A percentile compares a stretch with the other conserved stretches of the same genome.
Conservation (phyloP, 73 alveolate species). For the Halteria grandinella region DNA sequence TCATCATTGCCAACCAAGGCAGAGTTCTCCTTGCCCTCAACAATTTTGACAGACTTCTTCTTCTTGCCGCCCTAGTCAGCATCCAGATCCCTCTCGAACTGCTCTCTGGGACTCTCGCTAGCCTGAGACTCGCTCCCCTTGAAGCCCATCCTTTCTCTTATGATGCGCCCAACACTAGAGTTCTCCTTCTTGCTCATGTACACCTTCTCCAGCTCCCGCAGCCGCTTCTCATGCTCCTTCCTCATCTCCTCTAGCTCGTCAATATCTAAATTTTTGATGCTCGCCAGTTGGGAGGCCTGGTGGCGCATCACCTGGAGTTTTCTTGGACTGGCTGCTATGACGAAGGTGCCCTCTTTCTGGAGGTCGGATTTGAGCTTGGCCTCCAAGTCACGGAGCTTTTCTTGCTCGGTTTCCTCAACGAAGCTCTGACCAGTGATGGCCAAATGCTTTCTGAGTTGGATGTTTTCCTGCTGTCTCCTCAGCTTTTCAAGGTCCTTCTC, state of each 20-base stretch:
- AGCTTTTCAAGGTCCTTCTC: slow-evolving; percentile 67
- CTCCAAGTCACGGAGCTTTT: slow-evolving; percentile 19
- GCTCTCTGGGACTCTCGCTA: no score
- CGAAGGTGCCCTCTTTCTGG: slow-evolving; percentile 39
- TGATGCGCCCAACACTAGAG: slow-evolving; percentile 22
- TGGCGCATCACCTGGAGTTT: slow-evolving; percentile 60
- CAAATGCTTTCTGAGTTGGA: slow-evolving; percentile 33
- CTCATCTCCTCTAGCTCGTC: slow-evolving; percentile 57
- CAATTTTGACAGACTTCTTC: slow-evolving; percentile 14
- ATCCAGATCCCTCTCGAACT: no score
- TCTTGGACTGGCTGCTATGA: slow-evolving; percentile 54
- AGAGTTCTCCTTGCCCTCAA: not conserved
- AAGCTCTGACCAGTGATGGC: slow-evolving; percentile 29
- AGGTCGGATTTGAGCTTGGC: not conserved
- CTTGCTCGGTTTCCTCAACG: slow-evolving; percentile 59
- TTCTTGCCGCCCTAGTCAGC: no score
- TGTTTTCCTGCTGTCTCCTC: slow-evolving; percentile 53
- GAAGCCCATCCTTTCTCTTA: slow-evolving; percentile 23
- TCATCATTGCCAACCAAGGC: not conserved
- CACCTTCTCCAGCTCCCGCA: slow-evolving; percentile 33
- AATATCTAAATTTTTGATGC: slow-evolving; percentile 19
- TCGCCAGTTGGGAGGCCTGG: slow-evolving; percentile 48
- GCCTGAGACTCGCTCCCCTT: no score
- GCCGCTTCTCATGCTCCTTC: slow-evolving; percentile 44
- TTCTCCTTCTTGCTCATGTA: slow-evolving; percentile 32